These are phyloP conservation scores for Hypomontagnella monticulosa DNA, from an alignment of 495 filamentous ascomycete species.

Conservation along the genomic window DNA sequence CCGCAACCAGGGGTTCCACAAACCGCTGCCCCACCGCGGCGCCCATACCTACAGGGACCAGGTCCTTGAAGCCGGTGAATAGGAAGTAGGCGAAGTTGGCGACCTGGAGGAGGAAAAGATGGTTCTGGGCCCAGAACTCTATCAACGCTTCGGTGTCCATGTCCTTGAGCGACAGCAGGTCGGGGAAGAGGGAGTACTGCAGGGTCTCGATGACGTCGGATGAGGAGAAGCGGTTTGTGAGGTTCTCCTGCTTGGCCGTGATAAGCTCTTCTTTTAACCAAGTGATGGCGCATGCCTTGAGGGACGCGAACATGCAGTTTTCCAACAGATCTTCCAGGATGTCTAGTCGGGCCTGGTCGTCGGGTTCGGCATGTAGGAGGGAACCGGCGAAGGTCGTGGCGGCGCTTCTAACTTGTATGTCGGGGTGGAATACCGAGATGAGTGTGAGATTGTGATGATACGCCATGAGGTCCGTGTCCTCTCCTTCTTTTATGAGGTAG, in stretches of 20 bases:
- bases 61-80: conserved; percentile 54
- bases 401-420: conserved; percentile 72
- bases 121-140: conserved; percentile 51
- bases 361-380: conserved; percentile 80
- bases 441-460: conserved; percentile 71
- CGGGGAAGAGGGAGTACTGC: conserved; percentile 57
- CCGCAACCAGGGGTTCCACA: conserved; percentile 60
- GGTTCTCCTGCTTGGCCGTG: conserved; percentile 45
- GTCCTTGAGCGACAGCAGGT: conserved; percentile 44
- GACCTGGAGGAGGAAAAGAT: conserved; percentile 57
- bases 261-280: conserved; percentile 91
- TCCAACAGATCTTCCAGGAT: conserved; percentile 85
- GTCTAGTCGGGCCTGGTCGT: conserved; percentile 71
- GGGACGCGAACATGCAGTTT: conserved; percentile 77
- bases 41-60: conserved; percentile 53
- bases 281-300: conserved; percentile 81
- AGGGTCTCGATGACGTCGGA: conserved; percentile 59
- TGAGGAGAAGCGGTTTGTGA: conserved; percentile 66
- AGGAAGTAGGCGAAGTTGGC: conserved; percentile 62
- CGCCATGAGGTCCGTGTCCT: conserved; percentile 56
- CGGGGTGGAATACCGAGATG: conserved; percentile 73
- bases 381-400: conserved; percentile 77
- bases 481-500: conserved; percentile 38
- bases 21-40: conserved; percentile 62
- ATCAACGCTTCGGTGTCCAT: conserved; percentile 36